Evolutionary conservation across 257 asterid genomes (phyloP), one percentile per base, ranked within the genome.

Genomic region (Leptodermis oblonga): DNA sequence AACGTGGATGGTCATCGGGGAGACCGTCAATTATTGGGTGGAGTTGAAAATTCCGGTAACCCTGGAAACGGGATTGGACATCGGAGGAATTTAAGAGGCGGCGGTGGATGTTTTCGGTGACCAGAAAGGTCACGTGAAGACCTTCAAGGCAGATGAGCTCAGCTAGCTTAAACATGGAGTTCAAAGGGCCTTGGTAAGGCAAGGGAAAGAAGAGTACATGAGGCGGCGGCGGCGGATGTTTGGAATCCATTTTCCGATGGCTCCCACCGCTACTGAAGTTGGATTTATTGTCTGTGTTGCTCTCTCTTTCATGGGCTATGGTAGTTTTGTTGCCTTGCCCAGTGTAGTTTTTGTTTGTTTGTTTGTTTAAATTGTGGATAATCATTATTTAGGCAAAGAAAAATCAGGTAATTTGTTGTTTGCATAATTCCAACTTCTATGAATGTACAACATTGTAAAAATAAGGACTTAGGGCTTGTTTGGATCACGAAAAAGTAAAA

Each of bases 131-230:
- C 3, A 59, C 65, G 5, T 33, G 9, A 7, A 59, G 8, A 31
- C 42, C 65, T 17, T 59, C 43, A 18, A 12, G 42, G 43, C 65
- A 59, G 20, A 59, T 15, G 65, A 59, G 20, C 22, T 59, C 65
- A 1, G 65, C 65, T 33, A 59, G 65, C 43, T 33, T 59, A n/a
- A 59, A 59, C 65, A 17, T 59, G 65, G 65, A 59, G 65, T 59
- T 59, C 65, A 59, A n/a, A 14, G 65, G 65, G 9, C 65, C 65
- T 59, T 59, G 65, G 43, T 30, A 59, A 33, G 65, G 65, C 43
- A 59, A 43, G 42, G 65, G 65, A 33, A 59, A 59, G 20, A 59
- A 30, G 11, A 59, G 43, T 13, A 59, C 42, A 18, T 59, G 63
- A 10, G 61, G 61, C 17, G 23, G 36, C 9, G 39, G 23, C 63